These are phyloP conservation scores for Leccinum pellstonianum DNA, from an alignment of 768 basidiomycete species.

Conservation along the genomic window DNA sequence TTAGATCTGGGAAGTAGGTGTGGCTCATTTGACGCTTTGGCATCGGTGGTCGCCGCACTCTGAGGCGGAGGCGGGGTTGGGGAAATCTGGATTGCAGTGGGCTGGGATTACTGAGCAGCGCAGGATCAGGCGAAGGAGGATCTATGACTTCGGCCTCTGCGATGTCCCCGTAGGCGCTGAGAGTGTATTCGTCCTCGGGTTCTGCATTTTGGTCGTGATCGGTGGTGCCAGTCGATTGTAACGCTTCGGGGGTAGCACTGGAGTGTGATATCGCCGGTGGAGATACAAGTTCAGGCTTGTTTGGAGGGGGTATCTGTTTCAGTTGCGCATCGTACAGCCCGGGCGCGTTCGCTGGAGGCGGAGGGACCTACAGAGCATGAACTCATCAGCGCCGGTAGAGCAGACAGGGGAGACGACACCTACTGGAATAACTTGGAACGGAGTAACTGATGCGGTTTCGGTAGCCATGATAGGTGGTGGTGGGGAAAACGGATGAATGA, in stretches of 20 bases:
- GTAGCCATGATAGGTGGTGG: too few species aligned
- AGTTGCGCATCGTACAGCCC: too few species aligned
- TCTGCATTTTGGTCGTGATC: slow-evolving; percentile 3
- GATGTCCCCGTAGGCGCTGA: slow-evolving; percentile 47
- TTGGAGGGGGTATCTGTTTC: background rate
- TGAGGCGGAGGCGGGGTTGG: slow-evolving; percentile 26
- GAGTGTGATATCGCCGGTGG: background rate
- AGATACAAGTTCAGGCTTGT: background rate
- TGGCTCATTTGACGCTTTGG: slow-evolving; percentile 23
- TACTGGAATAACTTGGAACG: too few species aligned
- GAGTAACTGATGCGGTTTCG: too few species aligned
- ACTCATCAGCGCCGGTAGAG: too few species aligned
- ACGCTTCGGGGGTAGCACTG: background rate
- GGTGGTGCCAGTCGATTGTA: background rate
- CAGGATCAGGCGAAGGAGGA: slow-evolving; percentile 24
- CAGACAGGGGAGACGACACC: too few species aligned
- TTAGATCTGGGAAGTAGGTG: slow-evolving; percentile 9
- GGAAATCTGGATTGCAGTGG: slow-evolving; percentile 1
- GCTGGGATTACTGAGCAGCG: background rate
- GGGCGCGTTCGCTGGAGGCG: too few species aligned
- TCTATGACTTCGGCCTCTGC: slow-evolving; percentile 39
- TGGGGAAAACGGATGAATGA: too few species aligned
- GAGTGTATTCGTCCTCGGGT: slow-evolving; percentile 37
- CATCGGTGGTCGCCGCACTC: slow-evolving; percentile 28
- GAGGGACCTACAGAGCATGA: too few species aligned